Conservation (phyloP, 1,139 yeast species). For the Ogataea hybrid region DNA sequence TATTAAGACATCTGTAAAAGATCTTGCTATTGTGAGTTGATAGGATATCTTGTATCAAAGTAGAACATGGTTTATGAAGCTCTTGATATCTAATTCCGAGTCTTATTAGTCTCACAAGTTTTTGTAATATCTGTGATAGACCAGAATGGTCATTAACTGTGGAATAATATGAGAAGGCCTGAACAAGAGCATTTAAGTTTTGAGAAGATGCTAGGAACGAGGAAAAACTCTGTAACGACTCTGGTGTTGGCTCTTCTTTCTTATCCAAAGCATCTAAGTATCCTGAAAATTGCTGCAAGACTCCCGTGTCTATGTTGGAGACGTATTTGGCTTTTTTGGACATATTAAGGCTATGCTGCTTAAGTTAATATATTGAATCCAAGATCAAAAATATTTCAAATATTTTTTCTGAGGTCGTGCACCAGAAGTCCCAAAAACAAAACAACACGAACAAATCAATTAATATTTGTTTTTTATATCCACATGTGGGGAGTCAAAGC, state of each 20-base stretch:
- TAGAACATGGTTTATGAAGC: constrained; percentile 33
- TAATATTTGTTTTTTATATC: constrained; percentile 1
- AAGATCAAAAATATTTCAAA: neutral
- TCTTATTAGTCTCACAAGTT: constrained; percentile 23
- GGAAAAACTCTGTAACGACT: constrained; percentile 8
- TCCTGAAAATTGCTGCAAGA: constrained; percentile 18
- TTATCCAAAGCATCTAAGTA: constrained; percentile 13
- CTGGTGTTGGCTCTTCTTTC: constrained; percentile 2
- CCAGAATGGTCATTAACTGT: constrained; percentile 59
- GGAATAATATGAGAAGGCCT: constrained; percentile 62
- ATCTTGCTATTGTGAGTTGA: constrained; percentile 57
- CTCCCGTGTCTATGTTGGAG: constrained; percentile 18
- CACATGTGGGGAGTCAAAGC: constrained; percentile 31
- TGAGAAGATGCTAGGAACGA: constrained; percentile 19
- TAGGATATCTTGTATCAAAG: constrained; percentile 48
- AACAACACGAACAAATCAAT: constrained; percentile 17
- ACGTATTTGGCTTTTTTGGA: constrained; percentile 21
- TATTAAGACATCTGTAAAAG: constrained; percentile 65
- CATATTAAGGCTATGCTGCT: neutral
- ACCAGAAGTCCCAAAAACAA: constrained; percentile 11
- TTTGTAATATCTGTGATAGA: constrained; percentile 40
- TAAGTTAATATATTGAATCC: neutral
- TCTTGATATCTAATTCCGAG: constrained; percentile 31
- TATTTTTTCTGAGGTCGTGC: constrained; percentile 9
- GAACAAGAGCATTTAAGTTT: constrained; percentile 38